phyloP scores from a whole-genome alignment of 345 rosid genomes.

The Lenwebbia sp. region DNA sequence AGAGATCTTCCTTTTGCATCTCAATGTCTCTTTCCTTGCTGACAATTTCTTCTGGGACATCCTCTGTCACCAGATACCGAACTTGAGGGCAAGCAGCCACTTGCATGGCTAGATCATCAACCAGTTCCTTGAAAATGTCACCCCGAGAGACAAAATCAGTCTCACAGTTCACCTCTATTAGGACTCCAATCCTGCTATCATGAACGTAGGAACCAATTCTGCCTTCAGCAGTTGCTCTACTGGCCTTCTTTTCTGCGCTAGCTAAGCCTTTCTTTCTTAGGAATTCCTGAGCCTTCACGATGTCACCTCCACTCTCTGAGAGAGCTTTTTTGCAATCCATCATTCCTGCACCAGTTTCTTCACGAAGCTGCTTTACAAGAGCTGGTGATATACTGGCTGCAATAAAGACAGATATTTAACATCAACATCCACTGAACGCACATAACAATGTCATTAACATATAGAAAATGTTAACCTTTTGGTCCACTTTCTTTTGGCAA shows the following conservation, averaged over 20 bases:
- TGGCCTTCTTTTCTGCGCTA: slow-evolving; percentile 90
- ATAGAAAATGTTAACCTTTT: slow-evolving; percentile 26
- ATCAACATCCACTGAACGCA: neutral
- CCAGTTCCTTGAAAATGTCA: slow-evolving; percentile 85
- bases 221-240: slow-evolving; percentile 89
- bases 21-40: slow-evolving; percentile 84
- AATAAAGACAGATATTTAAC: neutral
- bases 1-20: slow-evolving; percentile 94
- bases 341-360: slow-evolving; percentile 98
- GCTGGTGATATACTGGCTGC: slow-evolving; percentile 62
- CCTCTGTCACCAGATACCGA: slow-evolving; percentile 69
- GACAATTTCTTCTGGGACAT: slow-evolving; percentile 68
- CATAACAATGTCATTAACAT: neutral
- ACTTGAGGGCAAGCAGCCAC: slow-evolving; percentile 96
- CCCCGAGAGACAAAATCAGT: slow-evolving; percentile 97
- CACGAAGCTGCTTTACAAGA: slow-evolving; percentile 92
- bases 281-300: slow-evolving; percentile 82
- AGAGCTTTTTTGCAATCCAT: slow-evolving; percentile 98
- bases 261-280: slow-evolving; percentile 93
- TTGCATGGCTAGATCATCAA: slow-evolving; percentile 93
- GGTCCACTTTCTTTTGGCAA: slow-evolving; percentile 10
- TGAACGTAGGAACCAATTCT: slow-evolving; percentile 92
- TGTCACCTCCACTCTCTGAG: slow-evolving; percentile 67
- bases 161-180: slow-evolving; percentile 89
- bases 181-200: slow-evolving; percentile 90